Percentiles rank a stretch among this genome's conserved stretches.
phyloP scores from a whole-genome alignment of 1,139 yeast species.

The Yamadazyma dendronema region DNA sequence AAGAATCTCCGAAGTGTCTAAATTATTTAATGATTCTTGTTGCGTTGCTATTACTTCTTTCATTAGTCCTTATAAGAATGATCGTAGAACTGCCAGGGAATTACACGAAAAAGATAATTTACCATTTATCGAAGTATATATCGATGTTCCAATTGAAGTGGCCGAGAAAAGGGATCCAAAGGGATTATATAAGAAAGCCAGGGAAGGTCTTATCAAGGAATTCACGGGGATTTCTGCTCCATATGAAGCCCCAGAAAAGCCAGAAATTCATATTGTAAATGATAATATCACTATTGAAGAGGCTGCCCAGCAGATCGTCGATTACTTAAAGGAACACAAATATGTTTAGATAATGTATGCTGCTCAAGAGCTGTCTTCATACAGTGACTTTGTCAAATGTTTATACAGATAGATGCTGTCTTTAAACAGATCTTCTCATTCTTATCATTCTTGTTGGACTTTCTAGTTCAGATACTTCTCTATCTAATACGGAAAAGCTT shows the following conservation, averaged over 20 bases:
- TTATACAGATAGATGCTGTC: too few relatives aligned
- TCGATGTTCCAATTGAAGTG: conserved; percentile 88
- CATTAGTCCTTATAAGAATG: conserved; percentile 85
- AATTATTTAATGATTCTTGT: conserved; percentile 88
- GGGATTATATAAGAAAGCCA: conserved; percentile 93
- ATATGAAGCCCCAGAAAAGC: conserved; percentile 82
- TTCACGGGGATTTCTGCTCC: conserved; percentile 97
- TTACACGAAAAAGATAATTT: conserved; percentile 72
- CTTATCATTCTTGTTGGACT: too few relatives aligned
- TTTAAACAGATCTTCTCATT: too few relatives aligned
- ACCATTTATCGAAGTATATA: conserved; percentile 86
- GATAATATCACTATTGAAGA: conserved; percentile 68
- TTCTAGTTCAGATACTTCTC: too few relatives aligned
- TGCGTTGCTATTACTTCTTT: conserved; percentile 83
- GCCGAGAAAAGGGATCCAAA: conserved; percentile 97
- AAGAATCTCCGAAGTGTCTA: conserved; percentile 89
- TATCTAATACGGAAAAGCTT: too few relatives aligned
- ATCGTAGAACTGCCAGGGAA: conserved; percentile 81
- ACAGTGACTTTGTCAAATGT: too few relatives aligned
- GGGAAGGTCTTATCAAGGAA: conserved; percentile 91
- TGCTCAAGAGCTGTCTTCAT: too few relatives aligned
- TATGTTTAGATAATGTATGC: conserved; percentile 28
- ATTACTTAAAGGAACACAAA: conserved; percentile 60
- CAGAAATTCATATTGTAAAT: conserved; percentile 82
- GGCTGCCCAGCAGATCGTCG: conserved; percentile 69